phyloP scores from a whole-genome alignment of 805 yeast genomes.

The Lachancea lanzarotensis region DNA sequence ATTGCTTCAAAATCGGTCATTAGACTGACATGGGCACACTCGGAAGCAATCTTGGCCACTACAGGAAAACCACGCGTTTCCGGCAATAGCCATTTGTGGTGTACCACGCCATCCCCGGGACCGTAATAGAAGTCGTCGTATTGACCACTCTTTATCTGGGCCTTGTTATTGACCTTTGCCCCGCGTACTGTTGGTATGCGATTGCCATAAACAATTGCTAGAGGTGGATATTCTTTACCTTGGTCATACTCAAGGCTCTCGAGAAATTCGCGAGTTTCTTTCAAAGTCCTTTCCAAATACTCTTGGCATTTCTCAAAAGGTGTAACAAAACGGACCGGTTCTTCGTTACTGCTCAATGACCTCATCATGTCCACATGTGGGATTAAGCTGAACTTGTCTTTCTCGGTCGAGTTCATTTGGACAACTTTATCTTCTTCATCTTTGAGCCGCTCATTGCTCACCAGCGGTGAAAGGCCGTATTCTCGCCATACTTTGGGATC shows the following conservation, averaged over 20 bases:
- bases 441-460: slow-evolving; percentile 33
- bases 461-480: slow-evolving; percentile 70
- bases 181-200: slow-evolving; percentile 82
- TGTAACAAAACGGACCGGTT: slow-evolving; percentile 18
- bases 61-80: slow-evolving; percentile 65
- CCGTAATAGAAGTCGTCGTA: slow-evolving; percentile 77
- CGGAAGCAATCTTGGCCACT: slow-evolving; percentile 58
- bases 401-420: neutral
- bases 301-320: slow-evolving; percentile 49
- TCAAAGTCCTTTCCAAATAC: slow-evolving; percentile 57
- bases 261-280: slow-evolving; percentile 51
- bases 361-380: slow-evolving; percentile 11
- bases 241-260: slow-evolving; percentile 50
- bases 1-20: slow-evolving; percentile 68
- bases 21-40: slow-evolving; percentile 71
- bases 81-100: slow-evolving; percentile 78
- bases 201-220: slow-evolving; percentile 77
- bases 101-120: slow-evolving; percentile 91
- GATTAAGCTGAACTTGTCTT: slow-evolving; percentile 13
- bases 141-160: slow-evolving; percentile 63
- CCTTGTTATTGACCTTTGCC: slow-evolving; percentile 52
- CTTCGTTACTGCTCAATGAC: slow-evolving; percentile 8
- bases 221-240: slow-evolving; percentile 64
- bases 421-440: slow-evolving; percentile 10
- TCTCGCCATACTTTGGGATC: slow-evolving; percentile 76